phyloP scores from a whole-genome alignment of 345 rosid species.

The Eucalyptus microcorys region DNA sequence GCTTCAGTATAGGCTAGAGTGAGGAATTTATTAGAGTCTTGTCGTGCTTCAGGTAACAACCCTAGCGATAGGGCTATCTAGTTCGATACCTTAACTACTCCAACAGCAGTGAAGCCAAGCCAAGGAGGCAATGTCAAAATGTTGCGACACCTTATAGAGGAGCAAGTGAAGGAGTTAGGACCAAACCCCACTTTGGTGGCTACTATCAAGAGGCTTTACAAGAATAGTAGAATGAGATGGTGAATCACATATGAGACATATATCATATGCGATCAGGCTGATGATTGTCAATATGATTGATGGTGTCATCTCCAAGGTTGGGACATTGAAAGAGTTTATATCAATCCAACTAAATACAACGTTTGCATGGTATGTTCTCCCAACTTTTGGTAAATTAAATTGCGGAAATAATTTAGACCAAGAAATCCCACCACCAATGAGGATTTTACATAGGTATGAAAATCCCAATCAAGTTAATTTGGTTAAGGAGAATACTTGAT shows the following conservation, averaged over 20 bases:
- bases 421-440: too few relatives aligned
- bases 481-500: too few relatives aligned
- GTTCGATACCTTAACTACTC: neutral
- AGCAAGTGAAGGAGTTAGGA: neutral
- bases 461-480: too few relatives aligned
- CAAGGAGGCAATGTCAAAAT: neutral
- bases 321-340: neutral
- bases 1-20: neutral
- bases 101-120: neutral
- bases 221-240: neutral
- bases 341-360: neutral
- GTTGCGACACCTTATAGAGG: accelerated
- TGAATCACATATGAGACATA: too few relatives aligned
- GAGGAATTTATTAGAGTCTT: neutral
- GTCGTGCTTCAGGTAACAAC: neutral
- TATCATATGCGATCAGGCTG: accelerated
- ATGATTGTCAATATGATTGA: too few relatives aligned
- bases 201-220: neutral
- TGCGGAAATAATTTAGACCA: too few relatives aligned
- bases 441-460: too few relatives aligned
- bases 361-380: neutral
- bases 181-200: neutral
- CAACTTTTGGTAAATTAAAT: neutral
- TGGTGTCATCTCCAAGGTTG: neutral
- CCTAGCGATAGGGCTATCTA: neutral